A percentile compares a stretch with the other conserved stretches of the same genome.
These are phyloP conservation scores for Jasminum sambac DNA, from an alignment of 257 asterid genomes.

Conservation along the genomic window DNA sequence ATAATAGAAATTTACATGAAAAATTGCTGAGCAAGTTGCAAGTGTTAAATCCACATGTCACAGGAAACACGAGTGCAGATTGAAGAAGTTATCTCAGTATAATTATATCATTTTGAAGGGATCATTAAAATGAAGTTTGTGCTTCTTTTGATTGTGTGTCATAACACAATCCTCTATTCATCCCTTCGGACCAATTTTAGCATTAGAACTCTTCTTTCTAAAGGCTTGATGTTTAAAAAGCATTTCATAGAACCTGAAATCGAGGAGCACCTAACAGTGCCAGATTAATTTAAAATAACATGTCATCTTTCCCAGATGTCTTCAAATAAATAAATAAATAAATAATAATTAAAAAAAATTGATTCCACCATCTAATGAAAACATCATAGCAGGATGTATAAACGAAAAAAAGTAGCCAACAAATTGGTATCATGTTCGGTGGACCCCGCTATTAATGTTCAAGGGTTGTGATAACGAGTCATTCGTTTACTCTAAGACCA, in stretches of 20 bases:
- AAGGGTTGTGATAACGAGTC: neutral
- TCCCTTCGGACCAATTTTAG: neutral
- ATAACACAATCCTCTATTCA: neutral
- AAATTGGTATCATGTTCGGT: neutral
- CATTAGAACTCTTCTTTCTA: neutral
- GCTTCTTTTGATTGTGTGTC: neutral
- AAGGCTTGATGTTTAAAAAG: neutral
- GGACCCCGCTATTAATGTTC: neutral
- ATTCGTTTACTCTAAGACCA: neutral
- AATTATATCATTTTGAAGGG: neutral
- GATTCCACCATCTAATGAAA: neutral
- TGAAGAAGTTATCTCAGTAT: neutral
- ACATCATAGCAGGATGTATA: neutral
- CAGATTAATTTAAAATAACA: neutral
- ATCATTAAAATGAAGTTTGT: neutral
- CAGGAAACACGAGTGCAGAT: neutral
- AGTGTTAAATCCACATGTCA: neutral
- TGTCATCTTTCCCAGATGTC: neutral
- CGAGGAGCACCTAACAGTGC: neutral
- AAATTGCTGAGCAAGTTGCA: neutral
- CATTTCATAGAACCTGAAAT: neutral
- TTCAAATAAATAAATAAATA: too few relatives aligned
- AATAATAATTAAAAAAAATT: too few relatives aligned
- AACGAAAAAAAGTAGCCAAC: neutral
- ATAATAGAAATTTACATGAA: neutral